Evolutionary conservation across 1,139 yeast genomes (phyloP).

Genomic region (Kazachstania sp.): DNA sequence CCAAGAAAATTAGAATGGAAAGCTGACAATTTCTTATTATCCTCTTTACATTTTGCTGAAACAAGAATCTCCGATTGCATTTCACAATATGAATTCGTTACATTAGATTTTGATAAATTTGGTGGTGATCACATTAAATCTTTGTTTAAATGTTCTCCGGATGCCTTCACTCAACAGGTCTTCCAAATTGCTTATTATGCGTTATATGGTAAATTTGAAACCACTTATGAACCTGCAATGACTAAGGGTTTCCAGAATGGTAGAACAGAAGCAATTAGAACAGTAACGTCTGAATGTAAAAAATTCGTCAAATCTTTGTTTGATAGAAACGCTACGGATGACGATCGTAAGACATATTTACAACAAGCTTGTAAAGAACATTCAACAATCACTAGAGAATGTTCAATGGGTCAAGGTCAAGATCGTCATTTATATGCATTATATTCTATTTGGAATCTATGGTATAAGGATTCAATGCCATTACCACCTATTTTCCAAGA

Average conservation of each 20-base stretch:
- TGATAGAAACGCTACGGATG: constrained; percentile 52
- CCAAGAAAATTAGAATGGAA: constrained; percentile 91
- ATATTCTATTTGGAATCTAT: constrained; percentile 82
- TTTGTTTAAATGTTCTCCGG: constrained; percentile 82
- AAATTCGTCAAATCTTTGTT: constrained; percentile 78
- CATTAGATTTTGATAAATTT: constrained; percentile 64
- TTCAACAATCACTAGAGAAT: constrained; percentile 55
- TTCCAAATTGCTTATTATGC: constrained; percentile 92
- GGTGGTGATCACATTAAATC: constrained; percentile 70
- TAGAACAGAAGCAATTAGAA: constrained; percentile 83
- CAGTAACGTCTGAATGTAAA: constrained; percentile 75
- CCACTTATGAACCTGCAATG: constrained; percentile 96
- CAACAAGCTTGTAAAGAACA: constrained; percentile 66
- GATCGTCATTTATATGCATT: constrained; percentile 86
- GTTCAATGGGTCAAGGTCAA: constrained; percentile 74
- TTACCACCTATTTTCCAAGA: constrained; percentile 69
- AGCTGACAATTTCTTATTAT: constrained; percentile 63
- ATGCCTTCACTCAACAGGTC: constrained; percentile 90
- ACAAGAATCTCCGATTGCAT: constrained; percentile 80
- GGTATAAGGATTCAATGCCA: constrained; percentile 39
- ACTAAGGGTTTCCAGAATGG: constrained; percentile 82
- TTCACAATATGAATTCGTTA: constrained; percentile 81
- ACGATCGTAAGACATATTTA: constrained; percentile 53
- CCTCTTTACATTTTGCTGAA: constrained; percentile 83
- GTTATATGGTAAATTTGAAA: constrained; percentile 83